These are phyloP conservation scores for Loxodes magnus DNA, from an alignment of 73 alveolate genomes.

Conservation along the genomic window DNA sequence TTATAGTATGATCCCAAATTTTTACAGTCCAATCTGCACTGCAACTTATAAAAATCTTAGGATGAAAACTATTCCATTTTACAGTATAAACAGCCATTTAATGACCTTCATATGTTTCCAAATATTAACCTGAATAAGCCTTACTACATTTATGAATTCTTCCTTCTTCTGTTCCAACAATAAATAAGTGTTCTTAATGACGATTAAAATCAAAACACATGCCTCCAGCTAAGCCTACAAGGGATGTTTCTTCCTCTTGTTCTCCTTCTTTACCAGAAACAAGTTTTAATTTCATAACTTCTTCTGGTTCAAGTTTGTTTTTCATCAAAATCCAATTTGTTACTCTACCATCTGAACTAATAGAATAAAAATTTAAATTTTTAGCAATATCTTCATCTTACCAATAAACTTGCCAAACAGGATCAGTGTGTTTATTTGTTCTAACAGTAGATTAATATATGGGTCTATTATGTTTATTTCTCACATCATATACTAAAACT, in stretches of 20 bases:
- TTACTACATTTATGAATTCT: conserved; percentile 98
- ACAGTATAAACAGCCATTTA: conserved; percentile 97
- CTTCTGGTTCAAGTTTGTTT: conserved; percentile 90
- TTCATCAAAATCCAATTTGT: conserved; percentile 94
- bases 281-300: conserved; percentile 59
- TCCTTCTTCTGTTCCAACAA: conserved; percentile 99
- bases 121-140: conserved; percentile 90
- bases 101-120: conserved; percentile 43
- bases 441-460: conserved; percentile 90
- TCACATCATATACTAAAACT: conserved; percentile 96
- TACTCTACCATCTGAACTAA: conserved; percentile 99
- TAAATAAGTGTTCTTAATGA: conserved; percentile 87
- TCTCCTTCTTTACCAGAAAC: conserved; percentile 58
- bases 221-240: conserved; percentile 98
- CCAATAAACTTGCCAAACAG: conserved; percentile 98
- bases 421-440: conserved; percentile 98
- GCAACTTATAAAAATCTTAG: conserved; percentile 89
- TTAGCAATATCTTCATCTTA: conserved; percentile 78
- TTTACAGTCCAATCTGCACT: conserved; percentile 99
- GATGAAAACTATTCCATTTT: conserved; percentile 96
- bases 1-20: conserved; percentile 94
- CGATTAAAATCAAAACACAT: conserved; percentile 97
- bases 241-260: conserved; percentile 60
- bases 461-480: conserved; percentile 91
- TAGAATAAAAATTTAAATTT: conserved; percentile 79